Evolutionary conservation across 1,139 yeast genomes (phyloP).

Genomic region (Lodderomyces pseudojiufengensis): DNA sequence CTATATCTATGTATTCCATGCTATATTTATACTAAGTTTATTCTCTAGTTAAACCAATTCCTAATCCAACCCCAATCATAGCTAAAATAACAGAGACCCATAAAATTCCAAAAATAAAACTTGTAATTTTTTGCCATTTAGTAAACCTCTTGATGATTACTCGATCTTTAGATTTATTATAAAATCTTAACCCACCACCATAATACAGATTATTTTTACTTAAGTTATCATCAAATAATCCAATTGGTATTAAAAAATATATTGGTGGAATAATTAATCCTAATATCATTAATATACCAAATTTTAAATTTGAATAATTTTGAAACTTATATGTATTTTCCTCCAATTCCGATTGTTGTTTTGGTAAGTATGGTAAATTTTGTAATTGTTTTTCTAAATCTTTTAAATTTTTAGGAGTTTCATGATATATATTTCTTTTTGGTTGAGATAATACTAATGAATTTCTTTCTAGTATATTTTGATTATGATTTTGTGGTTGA

Average conservation of each 20-base stretch:
- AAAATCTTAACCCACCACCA: slow-evolving; percentile 21
- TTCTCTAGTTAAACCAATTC: slow-evolving; percentile 16
- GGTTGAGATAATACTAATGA: slow-evolving; percentile 10
- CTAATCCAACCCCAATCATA: slow-evolving; percentile 43
- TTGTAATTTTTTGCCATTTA: slow-evolving; percentile 29
- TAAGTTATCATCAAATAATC: slow-evolving; percentile 25
- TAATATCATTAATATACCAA: slow-evolving; percentile 21
- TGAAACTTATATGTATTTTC: slow-evolving; percentile 3
- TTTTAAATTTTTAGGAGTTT: slow-evolving; percentile 5
- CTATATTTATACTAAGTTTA: not conserved
- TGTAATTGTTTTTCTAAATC: slow-evolving; percentile 9
- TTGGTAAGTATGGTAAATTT: slow-evolving; percentile 2
- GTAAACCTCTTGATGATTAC: slow-evolving; percentile 19
- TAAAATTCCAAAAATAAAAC: slow-evolving; percentile 29
- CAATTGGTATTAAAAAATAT: slow-evolving; percentile 29
- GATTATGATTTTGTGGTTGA: not conserved
- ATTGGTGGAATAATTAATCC: slow-evolving; percentile 37
- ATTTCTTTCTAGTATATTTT: not conserved
- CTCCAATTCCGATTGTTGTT: slow-evolving; percentile 5
- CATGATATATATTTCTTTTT: slow-evolving; percentile 5
- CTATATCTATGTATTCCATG: too few relatives aligned
- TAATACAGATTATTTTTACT: slow-evolving; percentile 18
- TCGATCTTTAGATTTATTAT: slow-evolving; percentile 8
- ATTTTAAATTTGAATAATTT: slow-evolving; percentile 19
- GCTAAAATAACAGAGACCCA: slow-evolving; percentile 35